phyloP scores from a whole-genome alignment of 2,329 filamentous ascomycete genomes.

The Paecilomyces formosus region DNA sequence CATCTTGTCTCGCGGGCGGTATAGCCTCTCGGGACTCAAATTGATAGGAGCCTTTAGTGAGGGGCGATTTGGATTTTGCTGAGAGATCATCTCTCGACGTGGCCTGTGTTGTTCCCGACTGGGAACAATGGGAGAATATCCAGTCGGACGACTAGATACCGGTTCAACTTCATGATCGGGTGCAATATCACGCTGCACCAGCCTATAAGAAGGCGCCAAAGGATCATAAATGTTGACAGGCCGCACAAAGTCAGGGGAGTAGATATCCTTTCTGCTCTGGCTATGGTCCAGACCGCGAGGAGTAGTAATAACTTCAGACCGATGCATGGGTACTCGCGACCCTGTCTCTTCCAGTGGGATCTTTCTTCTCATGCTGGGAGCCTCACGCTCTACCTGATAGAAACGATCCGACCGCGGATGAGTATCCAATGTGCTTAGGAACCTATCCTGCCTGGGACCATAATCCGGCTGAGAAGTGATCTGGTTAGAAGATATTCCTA shows the following conservation, averaged over 20 bases:
- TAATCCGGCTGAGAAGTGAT: not conserved
- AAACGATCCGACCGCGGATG: not conserved
- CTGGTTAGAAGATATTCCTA: not conserved
- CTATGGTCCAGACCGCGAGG: constrained; percentile 5
- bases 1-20: not conserved
- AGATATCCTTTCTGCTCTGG: constrained; percentile 12
- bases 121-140: not conserved
- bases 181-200: constrained; percentile 9
- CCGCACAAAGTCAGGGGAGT: constrained; percentile 28
- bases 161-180: constrained; percentile 5
- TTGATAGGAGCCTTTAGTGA: not conserved
- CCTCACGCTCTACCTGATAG: not conserved
- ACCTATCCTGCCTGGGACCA: not conserved
- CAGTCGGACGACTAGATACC: not conserved
- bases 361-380: not conserved
- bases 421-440: not conserved
- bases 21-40: not conserved
- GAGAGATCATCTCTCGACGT: not conserved
- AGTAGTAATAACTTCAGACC: constrained; percentile 1
- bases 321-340: not conserved
- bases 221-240: constrained; percentile 21
- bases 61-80: not conserved
- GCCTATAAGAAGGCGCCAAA: constrained; percentile 11
- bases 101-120: not conserved
- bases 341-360: not conserved